Evolutionary conservation across 345 rosid genomes (phyloP), one percentile per base, ranked within the genome.

Genomic region (Syzygium oleosum): DNA sequence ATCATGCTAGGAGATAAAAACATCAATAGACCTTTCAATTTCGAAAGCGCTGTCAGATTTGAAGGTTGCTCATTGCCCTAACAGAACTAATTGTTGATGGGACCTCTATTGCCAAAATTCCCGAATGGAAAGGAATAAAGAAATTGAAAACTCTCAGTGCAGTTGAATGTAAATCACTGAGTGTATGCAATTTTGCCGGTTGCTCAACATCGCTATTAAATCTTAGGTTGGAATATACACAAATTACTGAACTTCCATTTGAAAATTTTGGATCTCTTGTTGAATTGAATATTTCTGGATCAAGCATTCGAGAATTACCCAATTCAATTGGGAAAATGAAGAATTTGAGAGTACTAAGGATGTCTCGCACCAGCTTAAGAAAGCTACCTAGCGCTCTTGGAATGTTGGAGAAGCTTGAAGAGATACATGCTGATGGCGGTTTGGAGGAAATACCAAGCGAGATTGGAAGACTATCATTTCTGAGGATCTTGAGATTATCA

Each of bases 91-190:
- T 58, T 25, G 63, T 25, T 25, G 14, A 58, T 58, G 5, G 0
- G 29, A 58, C 63, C 11, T 11, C 63, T 58, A 58, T 58, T 23
- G 5, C 63, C 63, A 58, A 25, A 2, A 25, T 58, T 25, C 63
- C 7, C 25, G 63, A 23, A 12, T 58, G 63, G 63, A 58, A 58
- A 58, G 29, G 29, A 23, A 58, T 58, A 29, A 23, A 58, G 63
- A 58, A 58, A 25, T 58, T 58, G 29, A 14, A 58, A 58, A 25
- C 63, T 58, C 29, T 58, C 0, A 23, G 29, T 58, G 63, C 63
- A 25, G 0, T 0, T 11, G 6, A 0, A 25, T 58, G 63, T 25
- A 2, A 0, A 1, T 58, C 29, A 1, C 63, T 25, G 3, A 0
- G 29, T 58, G 2, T 25, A 5, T 58, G 29, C 63, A 58, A 58